Evolutionary conservation across 208 protist species (phyloP).

Genomic region (Acanthamoeba divionensis): DNA sequence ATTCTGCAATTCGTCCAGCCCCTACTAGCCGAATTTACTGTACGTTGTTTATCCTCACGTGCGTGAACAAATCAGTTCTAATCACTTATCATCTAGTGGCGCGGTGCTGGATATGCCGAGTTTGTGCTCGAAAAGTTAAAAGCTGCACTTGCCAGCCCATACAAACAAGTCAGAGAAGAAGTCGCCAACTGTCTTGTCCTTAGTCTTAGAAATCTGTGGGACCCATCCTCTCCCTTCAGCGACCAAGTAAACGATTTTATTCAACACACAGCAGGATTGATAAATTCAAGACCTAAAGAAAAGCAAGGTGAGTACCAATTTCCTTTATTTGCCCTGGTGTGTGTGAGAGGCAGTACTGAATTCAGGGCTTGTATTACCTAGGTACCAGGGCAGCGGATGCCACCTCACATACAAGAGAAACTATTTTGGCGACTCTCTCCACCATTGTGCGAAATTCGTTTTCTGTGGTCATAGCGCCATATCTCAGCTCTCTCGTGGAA

Average conservation of each 20-base stretch:
- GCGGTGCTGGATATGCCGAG: neutral
- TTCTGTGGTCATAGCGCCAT: neutral
- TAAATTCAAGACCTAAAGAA: neutral
- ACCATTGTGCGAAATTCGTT: neutral
- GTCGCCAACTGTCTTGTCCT: neutral
- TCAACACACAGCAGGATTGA: neutral
- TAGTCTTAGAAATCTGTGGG: neutral
- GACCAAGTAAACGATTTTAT: neutral
- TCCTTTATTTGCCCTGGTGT: no score
- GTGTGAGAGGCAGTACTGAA: no score
- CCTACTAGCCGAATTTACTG: neutral
- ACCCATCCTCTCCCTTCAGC: neutral
- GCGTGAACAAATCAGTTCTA: neutral
- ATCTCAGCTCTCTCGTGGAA: neutral
- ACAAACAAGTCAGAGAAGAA: neutral
- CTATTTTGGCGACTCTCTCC: neutral
- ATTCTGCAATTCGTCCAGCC: constrained; percentile 13
- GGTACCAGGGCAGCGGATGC: neutral
- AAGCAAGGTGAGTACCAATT: neutral
- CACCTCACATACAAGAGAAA: neutral
- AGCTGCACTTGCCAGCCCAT: neutral
- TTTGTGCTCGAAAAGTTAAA: neutral
- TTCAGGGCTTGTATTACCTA: neutral
- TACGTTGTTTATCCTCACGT: neutral
- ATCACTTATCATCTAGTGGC: neutral